phyloP scores from a whole-genome alignment of 176 grass and related monocot species.

The Lolium perenne region DNA sequence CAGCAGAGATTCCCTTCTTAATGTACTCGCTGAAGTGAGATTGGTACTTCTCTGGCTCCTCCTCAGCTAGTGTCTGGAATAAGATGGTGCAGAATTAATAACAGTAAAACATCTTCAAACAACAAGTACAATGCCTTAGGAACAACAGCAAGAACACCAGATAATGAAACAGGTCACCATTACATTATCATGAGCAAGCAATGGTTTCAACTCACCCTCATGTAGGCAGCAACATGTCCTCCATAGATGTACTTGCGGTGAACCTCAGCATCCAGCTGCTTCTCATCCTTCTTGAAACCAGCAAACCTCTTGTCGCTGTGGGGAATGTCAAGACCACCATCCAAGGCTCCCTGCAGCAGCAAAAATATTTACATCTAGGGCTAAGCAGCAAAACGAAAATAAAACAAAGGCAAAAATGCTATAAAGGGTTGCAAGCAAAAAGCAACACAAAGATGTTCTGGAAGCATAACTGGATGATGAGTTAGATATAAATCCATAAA shows the following conservation, averaged over 20 bases:
- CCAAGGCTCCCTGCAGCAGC: conserved; percentile 56
- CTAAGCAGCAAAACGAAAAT: neutral
- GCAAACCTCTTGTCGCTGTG: conserved; percentile 76
- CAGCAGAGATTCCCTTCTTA: conserved; percentile 66
- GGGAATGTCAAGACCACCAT: conserved; percentile 72
- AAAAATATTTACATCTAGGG: neutral
- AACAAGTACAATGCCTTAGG: neutral
- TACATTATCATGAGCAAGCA: neutral
- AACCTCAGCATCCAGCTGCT: conserved; percentile 61
- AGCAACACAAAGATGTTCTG: neutral
- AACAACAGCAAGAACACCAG: neutral
- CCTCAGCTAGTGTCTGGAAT: conserved; percentile 58
- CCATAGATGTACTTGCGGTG: conserved; percentile 74
- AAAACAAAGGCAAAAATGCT: neutral
- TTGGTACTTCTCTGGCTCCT: conserved; percentile 88
- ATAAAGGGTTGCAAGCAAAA: neutral
- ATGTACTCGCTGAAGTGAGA: conserved; percentile 83
- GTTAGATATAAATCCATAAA: neutral
- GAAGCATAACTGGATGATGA: neutral
- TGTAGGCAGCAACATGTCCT: conserved; percentile 62
- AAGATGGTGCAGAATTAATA: neutral
- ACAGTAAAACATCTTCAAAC: neutral
- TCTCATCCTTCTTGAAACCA: conserved; percentile 70
- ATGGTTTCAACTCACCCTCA: conserved; percentile 52
- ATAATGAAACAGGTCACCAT: neutral